Base-by-base conservation (phyloP, 768 basidiomycete genomes). In the Suillus plorans region DNA sequence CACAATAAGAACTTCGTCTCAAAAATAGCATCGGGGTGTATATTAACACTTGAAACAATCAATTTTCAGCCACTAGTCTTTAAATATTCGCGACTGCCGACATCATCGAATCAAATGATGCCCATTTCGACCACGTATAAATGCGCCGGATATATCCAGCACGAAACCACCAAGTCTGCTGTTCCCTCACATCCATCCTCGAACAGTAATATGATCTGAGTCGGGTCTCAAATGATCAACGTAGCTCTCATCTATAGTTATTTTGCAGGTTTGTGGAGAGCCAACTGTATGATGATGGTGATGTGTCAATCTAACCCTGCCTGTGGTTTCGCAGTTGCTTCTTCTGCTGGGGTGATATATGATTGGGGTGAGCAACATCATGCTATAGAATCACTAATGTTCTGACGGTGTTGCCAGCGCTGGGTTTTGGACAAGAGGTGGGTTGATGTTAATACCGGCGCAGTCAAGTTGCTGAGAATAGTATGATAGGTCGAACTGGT, bases 151-250 rank as follows among this genome's bases (percentile, higher is more conserved):
- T 9, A 4, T 20, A 45, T 45, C 20, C 20, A 45, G 31, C 31
- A 31, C 31, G 31, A 31, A 31, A 1, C 31, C 31, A 31, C 20
- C 20, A n/a, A 45, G 44, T 45, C 20, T 20, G 20, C 44, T 4
- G 8, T 20, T n/a, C 20, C 20, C 44, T 45, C 44, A 9, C 20
- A 10, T 20, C 44, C 20, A n/a, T 45, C 44, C 44, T 45, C 44
- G 20, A 45, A 45, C 20, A 45, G 13, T 39, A 39, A 9, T 45
- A n/a, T 45, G 44, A 45, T 9, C 8, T 31, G 31, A 31, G 31
- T 86, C 80, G 31, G 67, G 89, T 45, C 8, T 45, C 20, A 9
- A n/a, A 45, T 45, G 9, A 45, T 45, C 20, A 45, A 45, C 20
- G 9, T 20, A 20, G 9, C 7, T 45, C 44, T 20, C 20, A n/a